Percentiles rank a stretch among this genome's conserved stretches.
Conservation (phyloP, 2,329 filamentous ascomycete genomes). For the Botrytis byssoidea region DNA sequence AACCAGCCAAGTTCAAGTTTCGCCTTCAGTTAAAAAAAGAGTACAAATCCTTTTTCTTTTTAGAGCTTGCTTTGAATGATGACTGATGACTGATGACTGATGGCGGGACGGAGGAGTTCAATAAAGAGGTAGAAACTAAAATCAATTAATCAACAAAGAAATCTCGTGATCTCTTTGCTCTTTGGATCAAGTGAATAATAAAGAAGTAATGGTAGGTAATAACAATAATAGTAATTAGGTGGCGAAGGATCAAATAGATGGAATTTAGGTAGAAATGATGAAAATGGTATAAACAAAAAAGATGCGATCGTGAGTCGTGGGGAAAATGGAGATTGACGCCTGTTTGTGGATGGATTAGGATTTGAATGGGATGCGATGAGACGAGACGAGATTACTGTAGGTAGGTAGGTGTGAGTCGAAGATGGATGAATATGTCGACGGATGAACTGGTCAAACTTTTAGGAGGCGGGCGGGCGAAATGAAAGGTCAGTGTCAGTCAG, state of each 20-base stretch:
- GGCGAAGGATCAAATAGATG: not conserved
- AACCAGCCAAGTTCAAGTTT: not conserved
- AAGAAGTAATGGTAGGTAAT: not conserved
- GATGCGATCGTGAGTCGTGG: slow-evolving; percentile 1
- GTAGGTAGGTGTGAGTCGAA: slow-evolving; percentile 3
- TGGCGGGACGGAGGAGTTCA: no score
- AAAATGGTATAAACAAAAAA: not conserved
- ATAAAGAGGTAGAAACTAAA: not conserved
- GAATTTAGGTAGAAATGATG: slow-evolving; percentile 17
- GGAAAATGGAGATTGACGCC: slow-evolving; percentile 3
- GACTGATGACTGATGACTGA: not conserved
- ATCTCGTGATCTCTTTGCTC: not conserved
- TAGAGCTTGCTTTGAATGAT: no score
- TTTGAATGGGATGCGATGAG: not conserved
- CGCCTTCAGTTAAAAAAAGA: not conserved
- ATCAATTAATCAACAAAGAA: not conserved
- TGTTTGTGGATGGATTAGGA: not conserved
- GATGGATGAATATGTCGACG: not conserved
- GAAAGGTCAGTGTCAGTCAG: not conserved
- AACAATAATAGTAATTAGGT: not conserved
- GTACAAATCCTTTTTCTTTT: not conserved
- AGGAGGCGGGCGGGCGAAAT: not conserved
- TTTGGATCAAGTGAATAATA: not conserved
- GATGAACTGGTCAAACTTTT: not conserved
- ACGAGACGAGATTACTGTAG: not conserved